Conservation (phyloP, 23 red algal genomes). For the Gracilariopsis chorda region DNA sequence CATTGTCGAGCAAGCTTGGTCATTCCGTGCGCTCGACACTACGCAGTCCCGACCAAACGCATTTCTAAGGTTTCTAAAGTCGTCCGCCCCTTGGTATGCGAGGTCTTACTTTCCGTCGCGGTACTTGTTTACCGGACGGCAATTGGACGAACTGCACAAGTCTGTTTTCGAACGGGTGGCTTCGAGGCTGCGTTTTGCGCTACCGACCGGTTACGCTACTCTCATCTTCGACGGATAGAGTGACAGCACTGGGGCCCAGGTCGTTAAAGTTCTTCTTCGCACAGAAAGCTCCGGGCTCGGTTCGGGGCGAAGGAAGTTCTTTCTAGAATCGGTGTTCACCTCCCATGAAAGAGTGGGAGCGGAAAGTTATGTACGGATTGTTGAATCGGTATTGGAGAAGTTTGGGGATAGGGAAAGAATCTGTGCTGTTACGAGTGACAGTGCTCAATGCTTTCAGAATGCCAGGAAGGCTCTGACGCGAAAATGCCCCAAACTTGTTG, state of each 20-base stretch:
- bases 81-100: too few species aligned
- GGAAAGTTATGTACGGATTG: conserved; percentile 10
- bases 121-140: too few species aligned
- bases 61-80: too few species aligned
- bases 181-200: background rate
- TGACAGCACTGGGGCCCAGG: background rate
- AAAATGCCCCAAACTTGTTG: background rate
- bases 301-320: background rate
- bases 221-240: conserved; percentile 18
- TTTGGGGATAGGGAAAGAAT: conserved; percentile 13
- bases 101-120: too few species aligned
- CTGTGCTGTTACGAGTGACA: conserved; percentile 26
- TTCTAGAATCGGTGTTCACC: conserved; percentile 22
- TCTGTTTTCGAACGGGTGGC: too few species aligned
- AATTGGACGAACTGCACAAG: too few species aligned
- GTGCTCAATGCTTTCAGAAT: background rate
- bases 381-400: background rate
- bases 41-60: too few species aligned
- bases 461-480: background rate
- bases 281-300: background rate
- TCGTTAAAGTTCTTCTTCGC: conserved; percentile 13
- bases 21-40: too few species aligned
- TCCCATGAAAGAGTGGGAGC: background rate
- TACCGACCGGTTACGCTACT: conserved; percentile 1
- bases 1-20: too few species aligned